phyloP scores from a whole-genome alignment of 2,329 filamentous ascomycete genomes.

The Fusarium secorum region DNA sequence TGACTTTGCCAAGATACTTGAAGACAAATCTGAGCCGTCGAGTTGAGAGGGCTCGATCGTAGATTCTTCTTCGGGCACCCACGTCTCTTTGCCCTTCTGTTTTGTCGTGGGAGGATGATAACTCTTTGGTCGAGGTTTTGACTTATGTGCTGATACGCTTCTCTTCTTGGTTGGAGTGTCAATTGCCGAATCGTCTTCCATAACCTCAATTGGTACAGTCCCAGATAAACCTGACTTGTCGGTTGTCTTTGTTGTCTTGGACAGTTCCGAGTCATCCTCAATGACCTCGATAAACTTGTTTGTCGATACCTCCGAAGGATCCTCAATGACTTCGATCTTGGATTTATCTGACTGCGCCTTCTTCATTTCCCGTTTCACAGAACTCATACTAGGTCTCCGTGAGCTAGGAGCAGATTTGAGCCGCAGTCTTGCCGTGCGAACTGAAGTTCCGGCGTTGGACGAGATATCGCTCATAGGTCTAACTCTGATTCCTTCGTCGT shows the following conservation, averaged over 20 bases:
- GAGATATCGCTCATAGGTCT: constrained; percentile 43
- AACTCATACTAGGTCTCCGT: constrained; percentile 38
- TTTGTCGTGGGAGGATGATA: constrained; percentile 32
- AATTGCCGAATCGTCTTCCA: constrained; percentile 50
- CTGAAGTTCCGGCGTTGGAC: constrained; percentile 37
- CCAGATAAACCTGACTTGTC: constrained; percentile 2
- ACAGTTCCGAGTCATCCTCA: constrained; percentile 31
- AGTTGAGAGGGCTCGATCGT: constrained; percentile 38
- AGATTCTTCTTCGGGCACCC: constrained; percentile 44
- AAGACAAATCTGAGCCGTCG: constrained; percentile 46
- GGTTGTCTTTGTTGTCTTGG: constrained; percentile 25
- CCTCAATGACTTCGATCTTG: constrained; percentile 18
- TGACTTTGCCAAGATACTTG: constrained; percentile 57
- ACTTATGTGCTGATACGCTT: constrained; percentile 38
- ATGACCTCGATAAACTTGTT: constrained; percentile 21
- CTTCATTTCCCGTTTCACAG: constrained; percentile 43
- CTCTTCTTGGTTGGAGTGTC: constrained; percentile 52
- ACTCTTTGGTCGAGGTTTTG: constrained; percentile 41
- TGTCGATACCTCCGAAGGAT: constrained; percentile 20
- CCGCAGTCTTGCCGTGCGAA: constrained; percentile 37
- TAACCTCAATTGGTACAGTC: constrained; percentile 40
- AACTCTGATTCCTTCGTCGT: constrained; percentile 47
- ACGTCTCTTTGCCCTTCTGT: constrained; percentile 42
- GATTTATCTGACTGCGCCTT: constrained; percentile 25
- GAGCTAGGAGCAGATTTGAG: constrained; percentile 43